These are phyloP conservation scores for Coemansia sp. DNA, from an alignment of 192 early-diverging fungal genomes.

Conservation along the genomic window DNA sequence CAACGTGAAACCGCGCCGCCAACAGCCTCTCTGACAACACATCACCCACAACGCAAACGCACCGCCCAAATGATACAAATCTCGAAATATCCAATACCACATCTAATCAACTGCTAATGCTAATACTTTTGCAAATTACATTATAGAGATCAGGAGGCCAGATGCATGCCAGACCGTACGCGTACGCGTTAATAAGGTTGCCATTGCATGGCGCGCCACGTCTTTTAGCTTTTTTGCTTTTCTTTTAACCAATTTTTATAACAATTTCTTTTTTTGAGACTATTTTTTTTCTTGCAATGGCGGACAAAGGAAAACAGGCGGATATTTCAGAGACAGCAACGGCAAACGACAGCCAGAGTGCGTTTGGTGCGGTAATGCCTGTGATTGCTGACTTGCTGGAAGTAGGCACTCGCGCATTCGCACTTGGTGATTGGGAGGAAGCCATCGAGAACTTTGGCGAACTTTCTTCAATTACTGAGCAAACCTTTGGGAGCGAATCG, in stretches of 20 bases:
- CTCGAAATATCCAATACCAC: no score
- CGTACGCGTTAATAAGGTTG: not conserved
- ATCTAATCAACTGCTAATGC: no score
- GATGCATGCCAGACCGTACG: no score
- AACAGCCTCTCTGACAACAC: no score
- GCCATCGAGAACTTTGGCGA: slow-evolving; percentile 67
- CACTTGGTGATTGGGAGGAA: slow-evolving; percentile 61
- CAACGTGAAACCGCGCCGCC: no score
- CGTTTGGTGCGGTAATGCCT: slow-evolving; percentile 33
- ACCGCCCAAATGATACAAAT: no score
- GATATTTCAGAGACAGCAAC: slow-evolving; percentile 15
- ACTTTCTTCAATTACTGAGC: slow-evolving; percentile 64
- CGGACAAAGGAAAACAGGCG: slow-evolving; percentile 45
- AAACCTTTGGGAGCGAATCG: slow-evolving; percentile 61
- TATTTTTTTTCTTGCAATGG: slow-evolving; percentile 8
- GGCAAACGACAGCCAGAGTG: slow-evolving; percentile 9
- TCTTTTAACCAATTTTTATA: not conserved
- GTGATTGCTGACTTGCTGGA: slow-evolving; percentile 59
- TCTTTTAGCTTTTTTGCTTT: not conserved
- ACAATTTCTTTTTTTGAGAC: slow-evolving; percentile 1
- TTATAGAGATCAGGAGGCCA: no score
- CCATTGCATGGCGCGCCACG: not conserved
- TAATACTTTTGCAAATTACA: no score
- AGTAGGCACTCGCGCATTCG: slow-evolving; percentile 65
- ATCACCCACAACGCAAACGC: no score